A percentile compares a stretch with the other conserved stretches of the same genome.
These are phyloP conservation scores for Saccharomycopsis fermentans DNA, from an alignment of 805 yeast species.

Conservation along the genomic window DNA sequence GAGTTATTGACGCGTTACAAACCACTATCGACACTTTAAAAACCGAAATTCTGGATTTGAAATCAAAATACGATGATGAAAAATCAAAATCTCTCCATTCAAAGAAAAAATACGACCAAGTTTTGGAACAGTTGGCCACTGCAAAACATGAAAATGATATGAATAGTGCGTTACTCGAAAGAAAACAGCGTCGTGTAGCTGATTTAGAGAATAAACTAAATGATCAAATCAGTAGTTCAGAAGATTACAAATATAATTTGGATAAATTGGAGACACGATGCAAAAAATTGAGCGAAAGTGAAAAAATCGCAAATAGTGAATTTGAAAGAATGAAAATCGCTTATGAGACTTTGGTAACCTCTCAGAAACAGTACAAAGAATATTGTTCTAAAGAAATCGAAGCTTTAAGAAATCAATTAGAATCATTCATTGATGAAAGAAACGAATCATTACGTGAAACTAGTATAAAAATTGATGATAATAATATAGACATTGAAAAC, in stretches of 20 bases:
- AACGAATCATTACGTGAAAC: constrained; percentile 29
- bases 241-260: constrained; percentile 38
- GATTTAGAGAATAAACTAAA: constrained; percentile 55
- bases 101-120: constrained; percentile 39
- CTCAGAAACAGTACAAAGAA: constrained; percentile 42
- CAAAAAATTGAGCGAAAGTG: constrained; percentile 37
- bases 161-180: constrained; percentile 51
- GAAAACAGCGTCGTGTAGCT: constrained; percentile 59
- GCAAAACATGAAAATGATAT: constrained; percentile 72
- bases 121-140: constrained; percentile 56
- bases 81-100: constrained; percentile 42
- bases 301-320: constrained; percentile 38
- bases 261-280: constrained; percentile 42
- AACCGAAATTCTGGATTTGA: constrained; percentile 33
- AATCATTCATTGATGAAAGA: constrained; percentile 29
- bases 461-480: constrained; percentile 29
- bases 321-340: constrained; percentile 45
- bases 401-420: constrained; percentile 29
- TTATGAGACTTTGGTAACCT: constrained; percentile 44
- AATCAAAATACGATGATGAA: constrained; percentile 35
- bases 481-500: constrained; percentile 41
- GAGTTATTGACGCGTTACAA: constrained; percentile 25
- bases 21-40: constrained; percentile 43
- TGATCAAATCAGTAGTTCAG: constrained; percentile 37
- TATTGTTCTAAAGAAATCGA: constrained; percentile 37